Percentiles rank a stretch among this genome's conserved stretches.
These are phyloP conservation scores for Flaveria bidentis DNA, from an alignment of 129 eudicot genomes.

Conservation along the genomic window DNA sequence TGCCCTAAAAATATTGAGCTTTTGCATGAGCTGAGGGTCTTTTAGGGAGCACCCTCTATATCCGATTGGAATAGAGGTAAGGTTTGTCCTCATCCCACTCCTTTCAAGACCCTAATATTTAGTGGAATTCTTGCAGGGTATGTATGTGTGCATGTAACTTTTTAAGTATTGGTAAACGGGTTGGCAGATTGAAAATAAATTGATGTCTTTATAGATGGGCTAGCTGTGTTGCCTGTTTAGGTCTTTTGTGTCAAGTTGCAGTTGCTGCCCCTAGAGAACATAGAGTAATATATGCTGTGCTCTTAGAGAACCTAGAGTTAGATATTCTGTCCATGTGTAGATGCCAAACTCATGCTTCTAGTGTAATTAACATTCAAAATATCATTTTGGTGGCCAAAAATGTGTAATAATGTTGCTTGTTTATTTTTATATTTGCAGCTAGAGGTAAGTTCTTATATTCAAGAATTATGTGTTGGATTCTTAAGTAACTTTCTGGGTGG, in stretches of 20 bases:
- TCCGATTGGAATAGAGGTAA: no score
- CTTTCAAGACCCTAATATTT: no score
- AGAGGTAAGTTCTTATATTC: conserved; percentile 94
- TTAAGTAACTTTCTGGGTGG: conserved; percentile 60
- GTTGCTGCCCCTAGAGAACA: neutral
- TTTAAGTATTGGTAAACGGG: neutral
- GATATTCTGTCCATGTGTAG: conserved; percentile 18
- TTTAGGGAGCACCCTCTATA: no score
- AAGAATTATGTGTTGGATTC: conserved; percentile 75
- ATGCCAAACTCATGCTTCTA: conserved; percentile 32
- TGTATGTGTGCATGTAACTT: no score
- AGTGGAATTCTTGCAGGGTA: no score
- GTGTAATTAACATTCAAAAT: neutral
- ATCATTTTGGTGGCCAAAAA: neutral
- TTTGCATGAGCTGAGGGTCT: no score
- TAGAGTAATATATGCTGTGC: no score
- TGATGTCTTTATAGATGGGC: no score
- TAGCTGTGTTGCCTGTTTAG: no score
- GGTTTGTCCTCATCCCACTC: no score
- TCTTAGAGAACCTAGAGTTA: neutral
- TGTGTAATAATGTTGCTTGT: conserved; percentile 43
- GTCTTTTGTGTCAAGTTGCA: no score
- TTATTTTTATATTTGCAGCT: conserved; percentile 64
- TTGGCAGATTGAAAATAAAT: neutral
- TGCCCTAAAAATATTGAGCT: no score